Evolutionary conservation across 2,329 filamentous ascomycete species (phyloP).

Genomic region (Sclerotinia nivalis): DNA sequence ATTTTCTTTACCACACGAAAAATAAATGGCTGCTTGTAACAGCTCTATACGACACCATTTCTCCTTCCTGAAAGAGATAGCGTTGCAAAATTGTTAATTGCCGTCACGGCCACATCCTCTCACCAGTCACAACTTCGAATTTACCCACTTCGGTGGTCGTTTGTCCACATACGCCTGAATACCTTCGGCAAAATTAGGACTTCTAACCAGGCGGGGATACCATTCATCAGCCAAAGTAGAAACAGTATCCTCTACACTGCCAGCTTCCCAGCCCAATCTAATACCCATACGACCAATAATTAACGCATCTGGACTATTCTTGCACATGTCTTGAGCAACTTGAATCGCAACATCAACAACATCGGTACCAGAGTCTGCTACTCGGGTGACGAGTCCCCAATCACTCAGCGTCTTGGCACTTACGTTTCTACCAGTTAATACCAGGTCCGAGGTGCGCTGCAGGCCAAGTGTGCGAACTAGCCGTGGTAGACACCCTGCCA

Average conservation of each 20-base stretch:
- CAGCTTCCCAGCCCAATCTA: slow-evolving; percentile 30
- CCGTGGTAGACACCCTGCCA: slow-evolving; percentile 68
- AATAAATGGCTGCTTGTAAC: neutral
- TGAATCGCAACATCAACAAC: slow-evolving; percentile 59
- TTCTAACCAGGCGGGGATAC: slow-evolving; percentile 58
- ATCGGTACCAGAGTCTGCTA: slow-evolving; percentile 49
- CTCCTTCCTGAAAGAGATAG: slow-evolving; percentile 6
- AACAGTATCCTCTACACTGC: slow-evolving; percentile 31
- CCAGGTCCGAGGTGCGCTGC: slow-evolving; percentile 69
- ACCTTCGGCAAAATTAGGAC: slow-evolving; percentile 72
- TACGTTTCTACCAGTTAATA: slow-evolving; percentile 61
- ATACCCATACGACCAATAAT: slow-evolving; percentile 31
- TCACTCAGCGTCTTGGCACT: slow-evolving; percentile 56
- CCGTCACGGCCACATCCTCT: neutral
- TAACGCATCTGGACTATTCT: slow-evolving; percentile 33
- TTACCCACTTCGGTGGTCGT: slow-evolving; percentile 64
- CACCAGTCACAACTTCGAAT: slow-evolving; percentile 51
- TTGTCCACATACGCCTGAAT: slow-evolving; percentile 73
- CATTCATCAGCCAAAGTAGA: slow-evolving; percentile 52
- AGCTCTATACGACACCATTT: neutral
- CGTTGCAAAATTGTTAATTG: neutral
- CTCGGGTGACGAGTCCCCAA: slow-evolving; percentile 68
- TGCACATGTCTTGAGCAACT: slow-evolving; percentile 32
- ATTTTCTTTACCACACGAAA: neutral
- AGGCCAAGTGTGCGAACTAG: slow-evolving; percentile 63